These are phyloP conservation scores for Marasmius fiardii DNA, from an alignment of 1,284 basidiomycete species.

Conservation along the genomic window DNA sequence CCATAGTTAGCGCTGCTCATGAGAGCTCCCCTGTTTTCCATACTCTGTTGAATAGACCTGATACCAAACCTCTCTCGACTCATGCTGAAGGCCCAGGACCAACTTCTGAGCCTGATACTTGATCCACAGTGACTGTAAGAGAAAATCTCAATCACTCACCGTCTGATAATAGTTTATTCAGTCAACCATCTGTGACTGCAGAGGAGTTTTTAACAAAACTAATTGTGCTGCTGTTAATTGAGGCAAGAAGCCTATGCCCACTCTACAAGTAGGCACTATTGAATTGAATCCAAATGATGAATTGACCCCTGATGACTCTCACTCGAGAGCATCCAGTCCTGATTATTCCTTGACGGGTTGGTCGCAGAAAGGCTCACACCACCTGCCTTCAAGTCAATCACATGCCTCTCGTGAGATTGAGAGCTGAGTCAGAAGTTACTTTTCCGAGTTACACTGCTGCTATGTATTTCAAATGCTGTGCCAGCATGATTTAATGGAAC, in stretches of 20 bases:
- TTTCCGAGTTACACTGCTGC: not conserved
- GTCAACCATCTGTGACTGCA: not conserved
- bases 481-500: not conserved
- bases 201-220: not conserved
- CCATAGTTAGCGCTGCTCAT: too few relatives aligned
- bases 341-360: not conserved
- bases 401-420: not conserved
- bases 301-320: not conserved
- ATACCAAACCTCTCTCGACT: too few relatives aligned
- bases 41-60: too few relatives aligned
- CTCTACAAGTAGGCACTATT: not conserved
- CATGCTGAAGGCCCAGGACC: too few relatives aligned
- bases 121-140: too few relatives aligned
- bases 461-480: too few relatives aligned
- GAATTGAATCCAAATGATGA: not conserved
- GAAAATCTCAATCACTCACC: too few relatives aligned
- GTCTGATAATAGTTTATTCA: too few relatives aligned
- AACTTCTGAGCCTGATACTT: too few relatives aligned
- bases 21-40: too few relatives aligned
- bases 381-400: not conserved
- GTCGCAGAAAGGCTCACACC: not conserved
- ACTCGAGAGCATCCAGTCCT: not conserved
- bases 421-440: not conserved
- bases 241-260: not conserved
- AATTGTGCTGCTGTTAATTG: not conserved